Percentiles rank a stretch among this genome's conserved stretches.
Evolutionary conservation across 2,329 filamentous ascomycete species (phyloP).

Genomic region (Phaeosphaeria sp.): DNA sequence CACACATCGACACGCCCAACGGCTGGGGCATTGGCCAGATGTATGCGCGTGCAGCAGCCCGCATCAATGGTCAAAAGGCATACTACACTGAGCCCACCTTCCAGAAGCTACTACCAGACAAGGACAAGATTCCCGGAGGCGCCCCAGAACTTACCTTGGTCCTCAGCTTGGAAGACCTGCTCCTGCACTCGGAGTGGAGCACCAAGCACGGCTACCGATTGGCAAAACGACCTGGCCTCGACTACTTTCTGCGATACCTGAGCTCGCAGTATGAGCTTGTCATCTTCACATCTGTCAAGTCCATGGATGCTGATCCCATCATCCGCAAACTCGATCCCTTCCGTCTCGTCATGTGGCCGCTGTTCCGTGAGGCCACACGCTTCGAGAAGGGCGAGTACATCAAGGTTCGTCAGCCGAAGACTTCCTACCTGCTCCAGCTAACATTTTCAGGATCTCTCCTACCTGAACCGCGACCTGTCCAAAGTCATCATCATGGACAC

Average conservation of each 20-base stretch:
- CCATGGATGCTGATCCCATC: slow-evolving; percentile 82
- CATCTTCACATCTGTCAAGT: slow-evolving; percentile 89
- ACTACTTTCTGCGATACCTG: slow-evolving; percentile 97
- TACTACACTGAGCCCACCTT: slow-evolving; percentile 98
- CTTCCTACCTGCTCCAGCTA: slow-evolving; percentile 9
- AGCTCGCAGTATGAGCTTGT: slow-evolving; percentile 98
- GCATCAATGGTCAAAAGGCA: slow-evolving; percentile 75
- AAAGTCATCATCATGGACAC: slow-evolving; percentile 97
- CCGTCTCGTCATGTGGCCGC: slow-evolving; percentile 91
- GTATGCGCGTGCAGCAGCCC: slow-evolving; percentile 80
- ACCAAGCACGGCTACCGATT: slow-evolving; percentile 94
- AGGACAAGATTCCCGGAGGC: slow-evolving; percentile 62
- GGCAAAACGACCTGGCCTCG: slow-evolving; percentile 91
- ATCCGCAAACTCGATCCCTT: slow-evolving; percentile 94
- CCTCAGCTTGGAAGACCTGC: slow-evolving; percentile 88
- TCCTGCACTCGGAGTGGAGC: slow-evolving; percentile 94
- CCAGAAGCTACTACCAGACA: slow-evolving; percentile 85
- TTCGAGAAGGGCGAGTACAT: slow-evolving; percentile 96
- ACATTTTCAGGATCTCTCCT: slow-evolving; percentile 79
- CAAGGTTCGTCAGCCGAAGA: slow-evolving; percentile 67
- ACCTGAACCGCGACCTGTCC: slow-evolving; percentile 92
- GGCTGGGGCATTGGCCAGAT: slow-evolving; percentile 79
- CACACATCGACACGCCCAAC: slow-evolving; percentile 74
- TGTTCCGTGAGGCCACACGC: slow-evolving; percentile 95
- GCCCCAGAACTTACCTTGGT: slow-evolving; percentile 91